Percentiles rank a stretch among this genome's conserved stretches.
phyloP scores from a whole-genome alignment of 2,329 filamentous ascomycete genomes.

The Alternaria novae-zelandiae region DNA sequence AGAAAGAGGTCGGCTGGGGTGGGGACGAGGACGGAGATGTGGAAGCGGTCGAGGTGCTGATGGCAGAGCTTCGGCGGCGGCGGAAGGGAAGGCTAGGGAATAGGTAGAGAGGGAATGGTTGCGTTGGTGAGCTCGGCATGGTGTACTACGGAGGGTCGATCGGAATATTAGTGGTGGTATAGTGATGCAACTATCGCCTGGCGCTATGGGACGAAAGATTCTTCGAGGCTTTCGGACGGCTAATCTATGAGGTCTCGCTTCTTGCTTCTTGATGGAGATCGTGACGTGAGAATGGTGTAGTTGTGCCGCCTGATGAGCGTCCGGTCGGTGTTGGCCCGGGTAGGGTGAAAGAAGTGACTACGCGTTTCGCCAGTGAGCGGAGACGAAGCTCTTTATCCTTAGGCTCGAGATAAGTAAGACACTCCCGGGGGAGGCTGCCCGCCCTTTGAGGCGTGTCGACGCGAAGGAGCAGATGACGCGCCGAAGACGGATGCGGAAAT shows the following conservation, averaged over 20 bases:
- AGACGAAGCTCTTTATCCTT: neutral
- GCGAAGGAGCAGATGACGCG: slow-evolving; percentile 30
- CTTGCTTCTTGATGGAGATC: neutral
- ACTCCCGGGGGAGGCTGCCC: slow-evolving; percentile 1
- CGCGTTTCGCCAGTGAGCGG: neutral
- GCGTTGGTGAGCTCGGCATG: slow-evolving; percentile 24
- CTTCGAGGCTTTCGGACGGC: neutral
- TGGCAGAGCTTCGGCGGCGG: slow-evolving; percentile 52
- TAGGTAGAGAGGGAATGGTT: slow-evolving; percentile 53
- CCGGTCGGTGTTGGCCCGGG: neutral
- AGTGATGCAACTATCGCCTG: neutral
- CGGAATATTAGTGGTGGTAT: neutral
- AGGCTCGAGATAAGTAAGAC: neutral
- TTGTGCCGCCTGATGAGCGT: neutral
- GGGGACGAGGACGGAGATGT: slow-evolving; percentile 32
- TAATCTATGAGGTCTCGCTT: neutral
- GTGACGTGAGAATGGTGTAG: neutral
- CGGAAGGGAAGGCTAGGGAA: slow-evolving; percentile 46
- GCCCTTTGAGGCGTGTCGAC: slow-evolving; percentile 14
- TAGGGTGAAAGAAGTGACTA: neutral
- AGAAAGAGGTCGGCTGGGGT: slow-evolving; percentile 32
- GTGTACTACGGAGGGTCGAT: neutral
- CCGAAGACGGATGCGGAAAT: slow-evolving; percentile 8
- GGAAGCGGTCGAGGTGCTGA: slow-evolving; percentile 35
- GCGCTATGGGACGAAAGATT: neutral